These are phyloP conservation scores for Kluyveromyces aestuarii DNA, from an alignment of 805 yeast genomes.

Conservation along the genomic window DNA sequence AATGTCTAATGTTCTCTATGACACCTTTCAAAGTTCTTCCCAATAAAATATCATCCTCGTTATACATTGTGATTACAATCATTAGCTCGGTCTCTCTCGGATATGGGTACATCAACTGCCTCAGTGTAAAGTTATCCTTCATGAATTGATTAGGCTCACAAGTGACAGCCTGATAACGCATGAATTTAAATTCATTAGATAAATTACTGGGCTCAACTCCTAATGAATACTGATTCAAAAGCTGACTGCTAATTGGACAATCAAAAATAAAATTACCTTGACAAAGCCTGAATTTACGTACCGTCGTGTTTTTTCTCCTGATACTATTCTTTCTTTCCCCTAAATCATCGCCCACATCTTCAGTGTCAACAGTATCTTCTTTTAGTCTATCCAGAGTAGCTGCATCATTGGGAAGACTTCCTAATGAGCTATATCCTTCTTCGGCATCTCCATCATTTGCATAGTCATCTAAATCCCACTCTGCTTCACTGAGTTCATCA, in stretches of 20 bases:
- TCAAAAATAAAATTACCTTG: slow-evolving; percentile 79
- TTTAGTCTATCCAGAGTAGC: slow-evolving; percentile 4
- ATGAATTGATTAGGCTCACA: slow-evolving; percentile 75
- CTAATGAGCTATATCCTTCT: slow-evolving; percentile 1
- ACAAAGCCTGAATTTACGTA: slow-evolving; percentile 27
- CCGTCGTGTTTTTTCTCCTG: slow-evolving; percentile 18
- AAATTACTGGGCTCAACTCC: slow-evolving; percentile 31
- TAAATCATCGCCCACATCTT: slow-evolving; percentile 9
- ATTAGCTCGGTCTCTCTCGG: slow-evolving; percentile 80
- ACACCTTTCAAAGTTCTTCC: slow-evolving; percentile 87
- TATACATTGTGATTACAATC: slow-evolving; percentile 83
- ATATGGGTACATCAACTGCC: slow-evolving; percentile 70
- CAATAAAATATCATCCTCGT: slow-evolving; percentile 73
- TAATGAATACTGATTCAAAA: slow-evolving; percentile 41
- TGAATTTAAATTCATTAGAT: slow-evolving; percentile 56
- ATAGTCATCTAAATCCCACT: slow-evolving; percentile 5
- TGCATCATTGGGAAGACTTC: slow-evolving; percentile 4
- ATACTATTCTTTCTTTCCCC: slow-evolving; percentile 11
- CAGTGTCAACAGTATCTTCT: slow-evolving; percentile 2
- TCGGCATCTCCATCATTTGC: slow-evolving; percentile 3
- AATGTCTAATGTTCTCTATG: slow-evolving; percentile 73
- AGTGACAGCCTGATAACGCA: slow-evolving; percentile 92
- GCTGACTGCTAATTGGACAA: slow-evolving; percentile 74
- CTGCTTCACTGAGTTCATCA: background rate
- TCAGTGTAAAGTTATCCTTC: slow-evolving; percentile 56